A percentile compares a stretch with the other conserved stretches of the same genome.
Conservation (phyloP, 129 eudicot species). For the Flaveria robusta region DNA sequence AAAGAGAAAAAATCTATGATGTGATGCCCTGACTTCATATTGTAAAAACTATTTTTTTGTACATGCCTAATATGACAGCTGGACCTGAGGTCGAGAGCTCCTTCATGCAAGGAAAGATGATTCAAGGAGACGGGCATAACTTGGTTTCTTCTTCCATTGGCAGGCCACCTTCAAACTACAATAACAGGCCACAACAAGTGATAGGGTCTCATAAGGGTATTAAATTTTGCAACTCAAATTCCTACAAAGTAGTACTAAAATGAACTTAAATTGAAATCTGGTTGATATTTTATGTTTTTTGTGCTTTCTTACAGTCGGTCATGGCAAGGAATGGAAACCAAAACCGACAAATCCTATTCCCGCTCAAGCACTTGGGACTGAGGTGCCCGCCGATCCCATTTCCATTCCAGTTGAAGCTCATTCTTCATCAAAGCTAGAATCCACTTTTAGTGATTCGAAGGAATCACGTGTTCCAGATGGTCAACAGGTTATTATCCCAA, state of each 20-base stretch:
- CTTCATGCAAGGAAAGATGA: conserved; percentile 38
- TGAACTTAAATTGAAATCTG: conserved; percentile 3
- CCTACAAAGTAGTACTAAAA: background rate
- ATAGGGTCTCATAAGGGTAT: conserved; percentile 42
- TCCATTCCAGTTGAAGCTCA: conserved; percentile 34
- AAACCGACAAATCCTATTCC: conserved; percentile 49
- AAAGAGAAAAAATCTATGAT: background rate
- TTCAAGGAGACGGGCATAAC: conserved; percentile 55
- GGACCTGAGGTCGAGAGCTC: conserved; percentile 44
- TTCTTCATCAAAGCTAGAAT: conserved; percentile 33
- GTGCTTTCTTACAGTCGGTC: conserved; percentile 44
- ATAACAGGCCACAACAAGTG: conserved; percentile 36
- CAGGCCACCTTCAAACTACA: conserved; percentile 35
- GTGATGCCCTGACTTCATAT: background rate
- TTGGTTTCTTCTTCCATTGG: conserved; percentile 32
- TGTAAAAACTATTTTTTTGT: conserved; percentile 21
- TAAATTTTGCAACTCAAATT: background rate
- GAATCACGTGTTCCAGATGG: conserved; percentile 50
- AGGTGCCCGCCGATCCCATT: conserved; percentile 38
- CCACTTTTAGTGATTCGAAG: conserved; percentile 41
- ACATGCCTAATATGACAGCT: conserved; percentile 29
- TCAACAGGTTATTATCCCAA: conserved; percentile 80
- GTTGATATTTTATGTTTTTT: background rate
- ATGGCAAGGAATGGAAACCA: conserved; percentile 87
- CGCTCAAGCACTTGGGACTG: conserved; percentile 48